Conservation (phyloP, 805 yeast species). For the Blastobotrys attinorum region DNA sequence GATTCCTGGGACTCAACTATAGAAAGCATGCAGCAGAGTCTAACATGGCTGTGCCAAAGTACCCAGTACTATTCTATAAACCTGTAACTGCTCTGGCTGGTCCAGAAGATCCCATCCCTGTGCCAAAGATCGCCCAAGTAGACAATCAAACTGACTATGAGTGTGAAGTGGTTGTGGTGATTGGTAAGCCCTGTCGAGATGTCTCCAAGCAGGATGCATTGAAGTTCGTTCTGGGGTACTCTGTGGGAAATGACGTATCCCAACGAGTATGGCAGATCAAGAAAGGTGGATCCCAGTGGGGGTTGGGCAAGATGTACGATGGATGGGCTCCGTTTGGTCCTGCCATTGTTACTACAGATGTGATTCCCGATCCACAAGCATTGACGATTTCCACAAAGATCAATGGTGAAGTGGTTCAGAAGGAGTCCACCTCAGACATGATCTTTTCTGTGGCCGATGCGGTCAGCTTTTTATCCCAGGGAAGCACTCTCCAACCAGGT, state of each 20-base stretch:
- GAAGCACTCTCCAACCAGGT: conserved; percentile 46
- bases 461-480: conserved; percentile 42
- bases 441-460: conserved; percentile 38
- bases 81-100: conserved; percentile 40
- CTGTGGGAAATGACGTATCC: conserved; percentile 49
- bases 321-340: conserved; percentile 55
- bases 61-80: conserved; percentile 45
- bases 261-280: conserved; percentile 50
- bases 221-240: conserved; percentile 42
- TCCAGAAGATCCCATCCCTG: conserved; percentile 36
- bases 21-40: conserved; percentile 36
- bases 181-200: conserved; percentile 42
- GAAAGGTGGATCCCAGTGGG: conserved; percentile 47
- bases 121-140: conserved; percentile 29
- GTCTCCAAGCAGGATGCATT: conserved; percentile 38
- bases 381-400: conserved; percentile 35
- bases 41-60: conserved; percentile 36
- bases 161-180: conserved; percentile 45
- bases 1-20: conserved; percentile 48
- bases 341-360: conserved; percentile 32
- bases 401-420: conserved; percentile 43
- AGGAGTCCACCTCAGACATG: conserved; percentile 40
- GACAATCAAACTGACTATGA: conserved; percentile 41
- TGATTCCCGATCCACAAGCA: conserved; percentile 31
- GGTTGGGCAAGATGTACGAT: conserved; percentile 46